These are phyloP conservation scores for Aspergillus biplanus DNA, from an alignment of 495 filamentous ascomycete genomes.

Conservation along the genomic window DNA sequence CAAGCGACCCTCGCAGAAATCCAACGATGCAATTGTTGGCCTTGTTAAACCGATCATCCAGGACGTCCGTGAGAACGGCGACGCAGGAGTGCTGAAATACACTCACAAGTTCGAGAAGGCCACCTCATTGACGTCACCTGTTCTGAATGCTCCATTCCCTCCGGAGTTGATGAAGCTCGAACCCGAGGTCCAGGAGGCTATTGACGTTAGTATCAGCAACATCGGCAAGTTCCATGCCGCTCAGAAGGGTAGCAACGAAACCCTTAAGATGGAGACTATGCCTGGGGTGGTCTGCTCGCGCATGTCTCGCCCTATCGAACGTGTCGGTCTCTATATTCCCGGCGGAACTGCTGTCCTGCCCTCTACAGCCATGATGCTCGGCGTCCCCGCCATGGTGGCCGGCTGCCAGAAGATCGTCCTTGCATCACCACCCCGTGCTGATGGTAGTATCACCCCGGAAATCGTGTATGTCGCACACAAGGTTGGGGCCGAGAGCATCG, in stretches of 20 bases:
- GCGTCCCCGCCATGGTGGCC: conserved; percentile 95
- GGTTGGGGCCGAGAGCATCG: conserved; percentile 91
- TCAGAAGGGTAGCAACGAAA: conserved; percentile 74
- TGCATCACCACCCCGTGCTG: conserved; percentile 85
- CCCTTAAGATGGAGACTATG: conserved; percentile 91
- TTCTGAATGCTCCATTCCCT: conserved; percentile 86
- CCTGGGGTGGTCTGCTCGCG: conserved; percentile 93
- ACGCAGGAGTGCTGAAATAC: conserved; percentile 84
- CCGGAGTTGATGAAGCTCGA: conserved; percentile 80
- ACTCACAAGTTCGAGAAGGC: conserved; percentile 98
- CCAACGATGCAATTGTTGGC: conserved; percentile 83
- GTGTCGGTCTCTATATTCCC: conserved; percentile 92
- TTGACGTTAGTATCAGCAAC: conserved; percentile 91
- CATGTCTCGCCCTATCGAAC: conserved; percentile 89
- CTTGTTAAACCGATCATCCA: conserved; percentile 91
- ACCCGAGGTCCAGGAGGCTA: conserved; percentile 82
- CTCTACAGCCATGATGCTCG: conserved; percentile 95
- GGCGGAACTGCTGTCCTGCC: conserved; percentile 95
- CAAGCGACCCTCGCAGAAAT: conserved; percentile 88
- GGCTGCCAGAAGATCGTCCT: conserved; percentile 96
- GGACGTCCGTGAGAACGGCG: conserved; percentile 77
- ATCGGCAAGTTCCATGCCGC: conserved; percentile 92
- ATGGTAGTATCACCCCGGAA: conserved; percentile 91
- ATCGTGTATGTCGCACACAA: conserved; percentile 99
- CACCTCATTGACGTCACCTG: conserved; percentile 82